A percentile compares a stretch with the other conserved stretches of the same genome.
phyloP scores from a whole-genome alignment of 2,329 filamentous ascomycete genomes.

The Blastomyces gilchristii region DNA sequence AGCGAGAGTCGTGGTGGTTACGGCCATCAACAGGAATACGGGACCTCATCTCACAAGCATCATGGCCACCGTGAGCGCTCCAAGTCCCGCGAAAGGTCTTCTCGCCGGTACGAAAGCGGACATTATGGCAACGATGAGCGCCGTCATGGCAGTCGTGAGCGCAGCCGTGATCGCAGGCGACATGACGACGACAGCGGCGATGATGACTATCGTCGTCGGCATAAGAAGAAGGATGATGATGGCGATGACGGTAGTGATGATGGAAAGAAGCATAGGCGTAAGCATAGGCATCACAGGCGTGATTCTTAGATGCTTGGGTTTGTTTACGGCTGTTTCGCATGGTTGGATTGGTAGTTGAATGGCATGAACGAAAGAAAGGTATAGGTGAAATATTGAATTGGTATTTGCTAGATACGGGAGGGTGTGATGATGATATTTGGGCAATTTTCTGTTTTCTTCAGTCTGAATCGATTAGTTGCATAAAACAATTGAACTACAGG shows the following conservation, averaged over 20 bases:
- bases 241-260: constrained; percentile 13
- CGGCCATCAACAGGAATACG: not conserved
- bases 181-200: constrained; percentile 6
- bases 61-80: constrained; percentile 8
- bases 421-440: not conserved
- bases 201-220: constrained; percentile 6
- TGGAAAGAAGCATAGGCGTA: constrained; percentile 13
- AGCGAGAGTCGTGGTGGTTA: constrained; percentile 10
- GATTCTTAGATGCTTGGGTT: constrained; percentile 9
- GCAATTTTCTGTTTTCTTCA: not conserved
- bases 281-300: constrained; percentile 17
- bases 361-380: not conserved
- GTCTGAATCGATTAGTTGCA: not conserved
- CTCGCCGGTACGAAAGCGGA: constrained; percentile 12
- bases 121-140: constrained; percentile 13
- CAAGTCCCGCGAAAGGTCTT: constrained; percentile 8
- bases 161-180: constrained; percentile 13
- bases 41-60: constrained; percentile 16
- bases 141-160: constrained; percentile 18
- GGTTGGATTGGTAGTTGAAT: not conserved
- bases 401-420: too few species aligned
- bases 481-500: too few species aligned
- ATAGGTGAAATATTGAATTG: not conserved
- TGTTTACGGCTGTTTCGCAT: not conserved
- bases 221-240: constrained; percentile 15